These are phyloP conservation scores for Intubia oerlemansii DNA, from an alignment of 2,329 filamentous ascomycete genomes.

Conservation along the genomic window DNA sequence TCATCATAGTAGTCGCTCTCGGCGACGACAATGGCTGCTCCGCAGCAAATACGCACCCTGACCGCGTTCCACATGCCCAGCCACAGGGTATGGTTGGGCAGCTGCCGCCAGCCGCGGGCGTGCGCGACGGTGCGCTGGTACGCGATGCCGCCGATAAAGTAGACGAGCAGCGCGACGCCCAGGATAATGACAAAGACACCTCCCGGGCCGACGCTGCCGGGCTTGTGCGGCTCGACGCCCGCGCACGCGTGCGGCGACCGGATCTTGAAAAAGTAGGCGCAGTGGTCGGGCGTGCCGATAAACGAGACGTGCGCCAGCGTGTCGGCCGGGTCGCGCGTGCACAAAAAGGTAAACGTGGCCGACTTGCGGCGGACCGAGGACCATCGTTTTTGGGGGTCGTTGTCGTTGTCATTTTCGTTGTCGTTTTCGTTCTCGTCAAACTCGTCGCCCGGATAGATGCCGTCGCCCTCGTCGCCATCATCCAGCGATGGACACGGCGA, in stretches of 20 bases:
- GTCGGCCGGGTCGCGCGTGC: constrained; percentile 58
- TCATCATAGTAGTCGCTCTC: background rate
- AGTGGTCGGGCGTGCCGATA: constrained; percentile 74
- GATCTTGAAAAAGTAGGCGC: constrained; percentile 89
- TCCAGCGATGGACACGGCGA: constrained; percentile 54
- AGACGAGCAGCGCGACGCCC: constrained; percentile 57
- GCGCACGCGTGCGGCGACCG: constrained; percentile 67
- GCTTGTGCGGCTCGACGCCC: constrained; percentile 44
- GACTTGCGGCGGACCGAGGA: constrained; percentile 41
- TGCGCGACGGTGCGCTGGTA: constrained; percentile 92
- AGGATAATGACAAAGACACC: constrained; percentile 78
- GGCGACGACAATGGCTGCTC: no score
- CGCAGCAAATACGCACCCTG: constrained; percentile 37
- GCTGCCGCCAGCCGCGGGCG: constrained; percentile 81
- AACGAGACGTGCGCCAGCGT: constrained; percentile 57
- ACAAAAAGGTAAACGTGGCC: constrained; percentile 79
- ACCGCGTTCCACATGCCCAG: constrained; percentile 68
- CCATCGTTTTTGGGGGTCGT: no score
- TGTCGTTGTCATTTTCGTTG: constrained; percentile 3
- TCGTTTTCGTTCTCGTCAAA: constrained; percentile 13
- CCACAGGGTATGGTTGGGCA: constrained; percentile 91
- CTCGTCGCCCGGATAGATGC: constrained; percentile 12
- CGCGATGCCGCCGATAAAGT: constrained; percentile 78
- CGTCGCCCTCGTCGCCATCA: constrained; percentile 11
- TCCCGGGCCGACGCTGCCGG: constrained; percentile 48